A percentile compares a stretch with the other conserved stretches of the same genome.
phyloP scores from a whole-genome alignment of 1,284 basidiomycete genomes.

The Apiotrichum akiyoshidainum region DNA sequence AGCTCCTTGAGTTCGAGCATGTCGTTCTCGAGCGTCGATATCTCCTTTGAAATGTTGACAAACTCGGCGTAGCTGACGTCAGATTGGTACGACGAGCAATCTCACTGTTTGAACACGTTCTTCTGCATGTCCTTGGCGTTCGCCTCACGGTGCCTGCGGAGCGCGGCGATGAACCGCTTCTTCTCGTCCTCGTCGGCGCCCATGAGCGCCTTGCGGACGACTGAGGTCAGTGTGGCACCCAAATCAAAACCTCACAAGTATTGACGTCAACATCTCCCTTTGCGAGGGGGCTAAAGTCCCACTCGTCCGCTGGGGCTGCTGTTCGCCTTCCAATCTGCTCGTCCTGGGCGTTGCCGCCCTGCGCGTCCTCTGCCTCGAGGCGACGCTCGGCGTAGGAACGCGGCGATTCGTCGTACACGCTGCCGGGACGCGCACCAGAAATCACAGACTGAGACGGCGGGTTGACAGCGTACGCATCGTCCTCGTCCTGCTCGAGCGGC shows the following conservation, averaged over 20 bases:
- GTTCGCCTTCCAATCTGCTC: constrained; percentile 35
- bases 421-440: not conserved
- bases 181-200: constrained; percentile 51
- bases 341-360: constrained; percentile 18
- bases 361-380: constrained; percentile 14
- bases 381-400: constrained; percentile 14
- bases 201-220: constrained; percentile 32
- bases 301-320: constrained; percentile 43
- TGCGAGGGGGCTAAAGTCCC: constrained; percentile 65
- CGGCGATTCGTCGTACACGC: constrained; percentile 4
- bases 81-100: constrained; percentile 6
- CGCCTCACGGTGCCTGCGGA: constrained; percentile 39
- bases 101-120: constrained; percentile 85
- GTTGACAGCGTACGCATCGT: constrained; percentile 11
- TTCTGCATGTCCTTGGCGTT: constrained; percentile 49
- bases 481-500: constrained; percentile 24
- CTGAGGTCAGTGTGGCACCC: constrained; percentile 7
- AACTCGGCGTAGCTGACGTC: constrained; percentile 83
- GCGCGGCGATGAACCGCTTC: constrained; percentile 44
- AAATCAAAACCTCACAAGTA: constrained; percentile 60
- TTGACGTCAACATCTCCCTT: constrained; percentile 75
- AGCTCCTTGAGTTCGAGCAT: constrained; percentile 95
- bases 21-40: constrained; percentile 92
- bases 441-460: not conserved
- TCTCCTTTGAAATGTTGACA: constrained; percentile 94